Base-by-base conservation (phyloP, 352 stramenopile genomes). In the Pythium dissotocum region DNA sequence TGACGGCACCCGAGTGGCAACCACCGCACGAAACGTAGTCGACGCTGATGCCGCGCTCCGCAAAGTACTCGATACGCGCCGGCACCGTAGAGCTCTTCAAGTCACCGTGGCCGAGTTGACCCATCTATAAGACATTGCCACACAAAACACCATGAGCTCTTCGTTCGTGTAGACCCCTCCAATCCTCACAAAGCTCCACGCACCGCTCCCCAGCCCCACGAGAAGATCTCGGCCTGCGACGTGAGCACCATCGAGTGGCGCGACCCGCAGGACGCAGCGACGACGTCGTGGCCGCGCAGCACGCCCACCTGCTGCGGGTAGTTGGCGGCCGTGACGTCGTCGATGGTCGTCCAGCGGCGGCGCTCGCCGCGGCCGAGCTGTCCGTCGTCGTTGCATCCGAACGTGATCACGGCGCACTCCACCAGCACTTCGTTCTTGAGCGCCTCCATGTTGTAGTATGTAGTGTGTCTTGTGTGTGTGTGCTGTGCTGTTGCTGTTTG, bases 301-400 rank as follows among this genome's bases (percentile, higher is more conserved):
- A 72, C 65, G 33, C 70, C 74, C 53, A 94, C 76, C 49, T 87
- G 78, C 71, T 84, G 71, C 52, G 87, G 81, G 55, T 92, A 83
- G 68, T 94, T 90, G 70, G 83, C 83, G n/a, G 83, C 75, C 56
- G 84, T 87, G 55, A 94, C 83, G 60, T 78, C 81, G 67, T 94
- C 87, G 21, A 94, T 85, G 26, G 78, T 70, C 28, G 83, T 73
- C 26, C 58, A 80, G 44, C 69, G 73, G 32, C 83, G 83, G 70
- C 81, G 81, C 62, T 88, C 83, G 28, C 85, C 87, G 46, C 80
- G 87, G 28, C 83, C 87, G 54, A 95, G 63, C 69, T 95, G 87
- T 0, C 87, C 87, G 69, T 95, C 87, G 67, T 95, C 87, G 65
- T 93, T 93, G 80, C 84, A 93, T 56, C 85, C 85, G 64, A 95